Conservation (phyloP, 2,329 filamentous ascomycete genomes). For the Epichloe aotearoae region DNA sequence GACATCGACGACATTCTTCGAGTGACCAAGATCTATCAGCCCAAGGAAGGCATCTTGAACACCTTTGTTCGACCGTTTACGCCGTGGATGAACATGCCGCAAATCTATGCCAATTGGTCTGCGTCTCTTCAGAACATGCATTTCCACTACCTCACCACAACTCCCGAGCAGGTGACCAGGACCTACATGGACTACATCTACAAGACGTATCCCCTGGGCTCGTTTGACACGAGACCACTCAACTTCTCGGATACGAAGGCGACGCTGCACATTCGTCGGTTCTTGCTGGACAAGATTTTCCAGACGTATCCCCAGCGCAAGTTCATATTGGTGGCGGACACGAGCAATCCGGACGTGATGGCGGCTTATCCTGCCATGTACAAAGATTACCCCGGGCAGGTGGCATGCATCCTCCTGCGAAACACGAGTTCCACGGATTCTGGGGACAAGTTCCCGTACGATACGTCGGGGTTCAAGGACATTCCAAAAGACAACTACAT, state of each 20-base stretch:
- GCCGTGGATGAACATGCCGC: conserved; percentile 68
- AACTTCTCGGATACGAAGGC: conserved; percentile 68
- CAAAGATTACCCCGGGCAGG: conserved; percentile 53
- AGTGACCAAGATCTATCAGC: conserved; percentile 69
- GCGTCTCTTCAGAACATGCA: conserved; percentile 52
- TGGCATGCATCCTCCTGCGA: conserved; percentile 65
- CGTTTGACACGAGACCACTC: conserved; percentile 64
- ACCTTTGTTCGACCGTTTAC: conserved; percentile 60
- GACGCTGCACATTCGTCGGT: conserved; percentile 57
- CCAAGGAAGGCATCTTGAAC: conserved; percentile 61
- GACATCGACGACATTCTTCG: conserved; percentile 73
- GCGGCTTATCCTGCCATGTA: conserved; percentile 47
- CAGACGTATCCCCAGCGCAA: conserved; percentile 61
- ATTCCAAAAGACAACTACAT: conserved; percentile 58
- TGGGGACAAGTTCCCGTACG: conserved; percentile 58
- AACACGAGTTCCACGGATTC: conserved; percentile 60
- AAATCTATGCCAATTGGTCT: conserved; percentile 66
- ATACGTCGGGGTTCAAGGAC: conserved; percentile 57
- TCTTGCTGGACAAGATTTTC: conserved; percentile 58
- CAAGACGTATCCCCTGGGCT: conserved; percentile 62
- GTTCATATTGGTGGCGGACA: conserved; percentile 66
- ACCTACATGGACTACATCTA: conserved; percentile 76
- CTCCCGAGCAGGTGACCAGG: conserved; percentile 62
- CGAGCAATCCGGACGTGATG: conserved; percentile 67
- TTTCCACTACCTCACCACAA: conserved; percentile 74